Base-by-base conservation (phyloP, 768 basidiomycete genomes). In the Termitomyces sp. region DNA sequence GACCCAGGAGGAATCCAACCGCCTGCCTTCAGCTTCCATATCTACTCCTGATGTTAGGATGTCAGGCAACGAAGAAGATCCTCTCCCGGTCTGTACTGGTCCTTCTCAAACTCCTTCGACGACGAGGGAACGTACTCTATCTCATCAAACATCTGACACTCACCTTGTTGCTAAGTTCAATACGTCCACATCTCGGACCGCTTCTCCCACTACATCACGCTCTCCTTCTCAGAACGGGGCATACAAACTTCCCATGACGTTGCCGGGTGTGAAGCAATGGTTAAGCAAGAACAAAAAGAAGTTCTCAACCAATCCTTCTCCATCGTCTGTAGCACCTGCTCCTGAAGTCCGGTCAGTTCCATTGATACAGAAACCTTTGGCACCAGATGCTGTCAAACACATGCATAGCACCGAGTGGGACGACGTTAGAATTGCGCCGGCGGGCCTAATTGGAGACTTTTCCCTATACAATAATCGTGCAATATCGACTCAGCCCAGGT, bases 231-330 rank as follows among this genome's bases (percentile, higher is more conserved):
- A 74, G 59, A 70, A 72, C 62, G 64, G 71, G 59, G 70, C 71
- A 38, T 69, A 72, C 41, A 78, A 85, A 64, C 74, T 92, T 46
- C 90, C 90, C 1, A 89, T 83, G 69, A 90, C 83, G 19, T 77
- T 89, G 19, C 86, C 89, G 52, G 90, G 85, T 23, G 90, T 92
- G 25, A 87, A 85, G 69, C 89, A 87, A 63, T 92, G 90, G 90
- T 69, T 92, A 43, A 87, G 76, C 61, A 83, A 79, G 59, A 79
- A 78, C 57, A 84, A 83, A 68, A 85, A 81, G 66, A 73, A 80
- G 21, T 81, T 82, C 57, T 71, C 74, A 5, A 73, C 75, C 2
- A 66, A 74, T 17, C 63, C 72, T 16, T 65, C 71, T 25, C 57
- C 66, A 21, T n/a, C n/a, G n/a, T 56, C 68, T 12, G 14, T 53